Evolutionary conservation across 1,284 basidiomycete genomes (phyloP), one percentile per base, ranked within the genome.

Genomic region (Cutaneotrichosporon mucoides): DNA sequence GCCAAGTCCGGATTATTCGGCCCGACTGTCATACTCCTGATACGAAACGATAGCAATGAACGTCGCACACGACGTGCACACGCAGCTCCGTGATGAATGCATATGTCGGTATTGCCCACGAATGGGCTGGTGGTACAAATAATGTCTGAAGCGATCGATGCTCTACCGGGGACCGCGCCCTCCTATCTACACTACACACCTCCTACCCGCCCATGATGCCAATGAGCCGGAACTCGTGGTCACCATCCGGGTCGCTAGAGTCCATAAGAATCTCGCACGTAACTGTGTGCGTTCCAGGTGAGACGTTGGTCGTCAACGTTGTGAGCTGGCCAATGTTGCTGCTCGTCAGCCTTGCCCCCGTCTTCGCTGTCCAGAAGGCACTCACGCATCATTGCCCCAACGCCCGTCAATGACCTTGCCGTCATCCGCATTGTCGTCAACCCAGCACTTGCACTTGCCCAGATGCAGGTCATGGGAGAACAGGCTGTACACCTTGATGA

Each of bases 401-500:
- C 68, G 72, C 9, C 69, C 74, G 34, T 73, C 70, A 9, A 75
- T 53, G 34, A 57, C 59, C 47, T 62, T 52, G 40, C 56, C 52
- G 15, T 61, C 51, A 13, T 71, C 61, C 49, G 57, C 55, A 42
- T 67, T 67, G 4, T 71, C 69, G 45, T 71, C 75, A 37, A 71
- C 67, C 76, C 76, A 77, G 56, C 77, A 79, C 54, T 70, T 62
- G 24, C 74, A 64, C 24, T 63, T 72, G 5, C 77, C 77, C 16
- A 79, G 48, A 1, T 73, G 73, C 62, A 75, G 76, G 33, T 65
- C 66, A 60, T 65, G 68, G 34, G 71, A 72, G 40, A 64, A 63
- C 38, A 79, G 58, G 8, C 68, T 66, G 63, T 78, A 78, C 59
- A 79, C 66, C 60, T 76, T 77, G 65, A 79, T 67, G 33, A 68